Base-by-base conservation (phyloP, 2,329 filamentous ascomycete species). In the Epichloe glyceriae region DNA sequence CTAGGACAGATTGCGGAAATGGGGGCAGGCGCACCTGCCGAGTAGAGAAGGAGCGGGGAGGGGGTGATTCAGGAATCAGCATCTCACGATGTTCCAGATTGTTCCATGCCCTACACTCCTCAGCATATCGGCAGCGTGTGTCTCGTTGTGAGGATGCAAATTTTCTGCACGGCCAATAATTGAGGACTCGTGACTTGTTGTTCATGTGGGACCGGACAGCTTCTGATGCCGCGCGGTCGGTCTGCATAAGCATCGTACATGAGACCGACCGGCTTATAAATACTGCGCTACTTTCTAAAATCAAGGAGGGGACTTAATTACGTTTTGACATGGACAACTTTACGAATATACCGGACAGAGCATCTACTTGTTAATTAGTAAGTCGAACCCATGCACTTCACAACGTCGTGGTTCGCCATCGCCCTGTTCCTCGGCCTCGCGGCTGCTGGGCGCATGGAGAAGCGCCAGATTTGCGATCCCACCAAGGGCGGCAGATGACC, bases 31-130 rank as follows among this genome's bases (percentile, higher is more conserved):
- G 48, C 48, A 40, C 20, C 48, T 44, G 48, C 42, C 46, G 35
- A n/a, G 15, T n/a, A 33, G 48, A 37, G 47, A 34, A 34, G 34
- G 26, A 15, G 44, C n/a, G 44, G 43, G 43, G 43, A 12, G 5
- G 39, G 30, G 26, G 26, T 30, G 26, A 30, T 30, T 30, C 26
- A 10, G 26, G 26, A 30, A n/a, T 44, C 10, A 26, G 20, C 15
- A 39, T 39, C n/a, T 50, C 42, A 46, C 48, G 20, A 50, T 50
- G 17, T 37, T 50, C 33, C 41, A 45, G 47, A 40, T 45, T 50
- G 34, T 26, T 22, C 30, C 10, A 26, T 39, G 15, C 34, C 17
- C 34, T 20, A 20, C 19, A 45, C 43, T 38, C 39, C 7, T 43
- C 41, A 10, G 39, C 44, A 14, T 15, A 19, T 26, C 22, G 22